Conservation (phyloP, 2,329 filamentous ascomycete genomes). For the Xylariales sp. region DNA sequence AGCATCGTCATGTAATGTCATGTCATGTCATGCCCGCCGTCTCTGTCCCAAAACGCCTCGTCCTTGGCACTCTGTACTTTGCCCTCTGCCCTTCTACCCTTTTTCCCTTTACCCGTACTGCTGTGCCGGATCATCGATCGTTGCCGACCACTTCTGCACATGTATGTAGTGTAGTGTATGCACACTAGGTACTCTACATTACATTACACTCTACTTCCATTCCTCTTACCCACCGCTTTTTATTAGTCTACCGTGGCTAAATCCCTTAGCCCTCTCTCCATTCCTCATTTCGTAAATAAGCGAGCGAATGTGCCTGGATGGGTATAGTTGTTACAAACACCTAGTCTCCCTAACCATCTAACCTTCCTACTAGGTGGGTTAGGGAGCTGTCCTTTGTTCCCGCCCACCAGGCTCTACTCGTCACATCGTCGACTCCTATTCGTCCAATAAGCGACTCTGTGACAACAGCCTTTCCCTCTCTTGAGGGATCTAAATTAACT, state of each 20-base stretch:
- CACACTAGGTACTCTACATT: not conserved
- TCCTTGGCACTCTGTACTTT: constrained; percentile 3
- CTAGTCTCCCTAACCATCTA: constrained; percentile 5
- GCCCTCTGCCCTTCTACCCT: not conserved
- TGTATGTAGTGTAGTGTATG: not conserved
- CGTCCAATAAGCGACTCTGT: constrained; percentile 38
- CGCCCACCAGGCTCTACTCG: constrained; percentile 24
- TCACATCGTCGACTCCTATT: constrained; percentile 34
- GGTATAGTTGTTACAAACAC: constrained; percentile 21
- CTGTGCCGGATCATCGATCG: constrained; percentile 11
- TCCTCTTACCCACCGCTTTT: constrained; percentile 15
- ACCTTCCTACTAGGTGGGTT: not conserved
- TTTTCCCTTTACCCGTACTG: constrained; percentile 1
- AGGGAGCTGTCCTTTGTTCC: constrained; percentile 23
- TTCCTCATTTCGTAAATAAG: constrained; percentile 31
- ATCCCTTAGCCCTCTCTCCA: constrained; percentile 8
- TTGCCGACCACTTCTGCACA: constrained; percentile 14
- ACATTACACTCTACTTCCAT: not conserved
- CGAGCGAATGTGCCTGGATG: constrained; percentile 30
- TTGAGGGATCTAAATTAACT: constrained; percentile 20
- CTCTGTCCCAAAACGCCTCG: constrained; percentile 6
- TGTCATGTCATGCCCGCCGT: constrained; percentile 10
- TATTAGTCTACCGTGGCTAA: constrained; percentile 29
- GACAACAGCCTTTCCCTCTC: constrained; percentile 13
- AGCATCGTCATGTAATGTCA: not conserved